These are phyloP conservation scores for Imleria badia DNA, from an alignment of 768 basidiomycete genomes.

Conservation along the genomic window DNA sequence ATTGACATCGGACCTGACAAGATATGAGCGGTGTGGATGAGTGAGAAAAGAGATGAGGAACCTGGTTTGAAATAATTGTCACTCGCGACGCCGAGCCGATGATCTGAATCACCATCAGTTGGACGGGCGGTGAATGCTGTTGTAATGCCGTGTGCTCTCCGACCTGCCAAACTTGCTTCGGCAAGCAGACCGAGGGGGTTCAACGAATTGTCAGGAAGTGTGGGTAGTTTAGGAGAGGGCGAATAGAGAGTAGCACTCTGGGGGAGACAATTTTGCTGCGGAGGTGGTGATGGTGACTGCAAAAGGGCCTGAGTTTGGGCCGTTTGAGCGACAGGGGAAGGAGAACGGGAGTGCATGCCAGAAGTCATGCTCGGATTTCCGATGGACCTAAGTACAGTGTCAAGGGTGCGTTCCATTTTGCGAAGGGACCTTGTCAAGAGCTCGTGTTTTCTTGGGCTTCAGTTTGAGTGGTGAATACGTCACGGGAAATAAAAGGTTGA, in stretches of 20 bases:
- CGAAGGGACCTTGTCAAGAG: constrained; percentile 75
- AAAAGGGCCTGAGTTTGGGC: constrained; percentile 57
- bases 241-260: constrained; percentile 27
- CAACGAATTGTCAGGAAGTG: constrained; percentile 86
- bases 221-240: constrained; percentile 84
- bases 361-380: constrained; percentile 79
- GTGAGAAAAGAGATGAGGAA: constrained; percentile 30
- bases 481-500: constrained; percentile 14
- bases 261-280: constrained; percentile 36
- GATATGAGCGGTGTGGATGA: constrained; percentile 4
- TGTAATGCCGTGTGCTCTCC: constrained; percentile 53
- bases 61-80: constrained; percentile 93
- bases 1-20: constrained; percentile 81
- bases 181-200: constrained; percentile 93
- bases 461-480: constrained; percentile 30
- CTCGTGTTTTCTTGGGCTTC: constrained; percentile 72
- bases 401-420: constrained; percentile 92
- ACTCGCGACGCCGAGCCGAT: constrained; percentile 76
- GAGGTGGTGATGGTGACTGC: constrained; percentile 50
- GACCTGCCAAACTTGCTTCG: constrained; percentile 81
- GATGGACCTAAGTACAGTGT: constrained; percentile 86
- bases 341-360: constrained; percentile 79
- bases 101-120: constrained; percentile 38
- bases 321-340: constrained; percentile 60
- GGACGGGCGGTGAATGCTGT: constrained; percentile 41